Percentiles rank a stretch among this genome's conserved stretches.
Conservation (phyloP, 768 basidiomycete species). For the Tulasnella sp. region DNA sequence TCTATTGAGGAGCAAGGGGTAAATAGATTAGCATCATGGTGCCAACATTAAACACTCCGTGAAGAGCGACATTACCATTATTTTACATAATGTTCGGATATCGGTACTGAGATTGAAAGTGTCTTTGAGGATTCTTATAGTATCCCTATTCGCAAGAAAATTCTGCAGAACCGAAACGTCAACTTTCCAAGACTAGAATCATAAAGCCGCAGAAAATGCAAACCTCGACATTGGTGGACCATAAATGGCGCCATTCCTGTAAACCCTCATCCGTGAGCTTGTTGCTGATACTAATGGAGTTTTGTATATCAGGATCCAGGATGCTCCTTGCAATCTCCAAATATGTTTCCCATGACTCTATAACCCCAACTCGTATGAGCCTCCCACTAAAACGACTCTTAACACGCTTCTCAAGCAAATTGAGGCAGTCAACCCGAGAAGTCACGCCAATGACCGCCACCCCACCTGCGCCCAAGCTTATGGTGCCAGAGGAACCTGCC, state of each 20-base stretch:
- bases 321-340: constrained; percentile 35
- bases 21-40: too few species aligned
- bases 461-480: constrained; percentile 40
- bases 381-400: constrained; percentile 95
- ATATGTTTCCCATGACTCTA: constrained; percentile 38
- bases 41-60: too few species aligned
- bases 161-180: constrained; percentile 14
- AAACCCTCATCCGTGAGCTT: constrained; percentile 19
- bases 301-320: too few species aligned
- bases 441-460: constrained; percentile 80
- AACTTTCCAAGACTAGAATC: not conserved
- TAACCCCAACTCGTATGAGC: constrained; percentile 63
- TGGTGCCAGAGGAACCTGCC: not conserved
- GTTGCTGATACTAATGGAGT: constrained; percentile 25
- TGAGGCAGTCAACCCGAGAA: constrained; percentile 74
- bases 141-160: constrained; percentile 40
- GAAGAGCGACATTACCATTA: too few species aligned
- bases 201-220: constrained; percentile 11
- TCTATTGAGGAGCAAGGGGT: constrained; percentile 18
- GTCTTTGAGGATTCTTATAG: constrained; percentile 39
- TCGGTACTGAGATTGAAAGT: constrained; percentile 51
- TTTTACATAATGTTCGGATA: constrained; percentile 26
- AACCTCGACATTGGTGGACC: constrained; percentile 44
- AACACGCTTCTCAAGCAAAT: constrained; percentile 86
- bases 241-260: constrained; percentile 49